These are phyloP conservation scores for Mycothermus thermophilus DNA, from an alignment of 495 filamentous ascomycete species.

Conservation along the genomic window DNA sequence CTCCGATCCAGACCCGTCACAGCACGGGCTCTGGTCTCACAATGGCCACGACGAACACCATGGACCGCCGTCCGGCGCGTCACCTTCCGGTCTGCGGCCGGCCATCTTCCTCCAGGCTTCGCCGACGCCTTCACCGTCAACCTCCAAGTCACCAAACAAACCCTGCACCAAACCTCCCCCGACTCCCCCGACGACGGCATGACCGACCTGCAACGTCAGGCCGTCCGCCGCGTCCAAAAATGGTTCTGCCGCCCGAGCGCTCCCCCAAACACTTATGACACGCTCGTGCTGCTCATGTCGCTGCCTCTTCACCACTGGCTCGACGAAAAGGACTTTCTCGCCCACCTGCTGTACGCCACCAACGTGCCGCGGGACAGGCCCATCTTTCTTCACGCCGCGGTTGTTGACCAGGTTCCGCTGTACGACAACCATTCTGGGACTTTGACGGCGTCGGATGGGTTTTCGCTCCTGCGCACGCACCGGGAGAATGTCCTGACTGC, in stretches of 20 bases:
- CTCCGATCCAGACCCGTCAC: no score
- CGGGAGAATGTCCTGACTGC: no score
- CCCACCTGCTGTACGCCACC: constrained; percentile 12
- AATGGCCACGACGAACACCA: no score
- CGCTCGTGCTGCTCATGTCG: constrained; percentile 24
- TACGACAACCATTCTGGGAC: constrained; percentile 8
- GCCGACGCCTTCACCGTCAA: background rate
- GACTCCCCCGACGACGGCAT: background rate
- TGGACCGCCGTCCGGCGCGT: no score
- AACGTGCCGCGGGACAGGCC: constrained; percentile 3
- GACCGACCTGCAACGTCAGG: no score
- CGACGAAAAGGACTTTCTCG: constrained; percentile 24
- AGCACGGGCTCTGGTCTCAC: no score
- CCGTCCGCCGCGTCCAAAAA: no score
- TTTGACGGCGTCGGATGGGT: constrained; percentile 20
- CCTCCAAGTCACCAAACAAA: background rate
- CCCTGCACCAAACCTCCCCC: background rate
- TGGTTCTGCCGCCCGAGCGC: no score
- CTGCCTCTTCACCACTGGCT: constrained; percentile 23
- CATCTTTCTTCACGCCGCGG: constrained; percentile 15
- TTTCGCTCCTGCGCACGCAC: constrained; percentile 27
- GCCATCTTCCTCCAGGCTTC: background rate
- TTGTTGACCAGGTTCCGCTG: constrained; percentile 23
- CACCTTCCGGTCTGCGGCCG: background rate
- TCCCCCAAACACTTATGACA: no score